Percentiles rank a stretch among this genome's conserved stretches.
These are phyloP conservation scores for Pleomassaria siparia DNA, from an alignment of 2,329 filamentous ascomycete genomes.

Conservation along the genomic window DNA sequence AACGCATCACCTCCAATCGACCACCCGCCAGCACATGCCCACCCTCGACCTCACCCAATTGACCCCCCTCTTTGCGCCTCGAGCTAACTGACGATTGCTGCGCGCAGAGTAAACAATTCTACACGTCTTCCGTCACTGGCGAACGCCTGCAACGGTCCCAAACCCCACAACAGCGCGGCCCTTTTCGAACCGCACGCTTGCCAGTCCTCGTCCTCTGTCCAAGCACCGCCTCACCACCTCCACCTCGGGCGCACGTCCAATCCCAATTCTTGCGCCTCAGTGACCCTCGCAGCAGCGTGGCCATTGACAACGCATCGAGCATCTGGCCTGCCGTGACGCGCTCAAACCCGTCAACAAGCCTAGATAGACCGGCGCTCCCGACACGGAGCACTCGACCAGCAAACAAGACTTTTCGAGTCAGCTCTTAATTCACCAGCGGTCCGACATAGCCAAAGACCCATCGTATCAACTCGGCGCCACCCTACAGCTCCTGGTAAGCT, in stretches of 20 bases:
- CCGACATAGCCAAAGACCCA: constrained; percentile 19
- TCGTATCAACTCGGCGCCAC: constrained; percentile 19
- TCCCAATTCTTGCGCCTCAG: constrained; percentile 35
- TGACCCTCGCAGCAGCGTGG: constrained; percentile 42
- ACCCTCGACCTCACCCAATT: constrained; percentile 41
- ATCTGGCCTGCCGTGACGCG: constrained; percentile 39
- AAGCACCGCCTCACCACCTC: constrained; percentile 36
- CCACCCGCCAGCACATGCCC: constrained; percentile 43
- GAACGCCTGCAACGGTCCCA: constrained; percentile 32
- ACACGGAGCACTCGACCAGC: constrained; percentile 33
- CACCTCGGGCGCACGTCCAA: constrained; percentile 14
- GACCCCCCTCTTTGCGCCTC: constrained; percentile 31
- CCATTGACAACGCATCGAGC: constrained; percentile 49
- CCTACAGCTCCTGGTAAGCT: constrained; percentile 25
- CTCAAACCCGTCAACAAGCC: constrained; percentile 29
- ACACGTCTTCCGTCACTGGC: constrained; percentile 35
- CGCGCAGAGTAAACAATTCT: constrained; percentile 32
- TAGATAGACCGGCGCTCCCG: constrained; percentile 31
- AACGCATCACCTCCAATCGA: constrained; percentile 48
- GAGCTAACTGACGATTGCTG: constrained; percentile 41
- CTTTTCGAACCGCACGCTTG: constrained; percentile 27
- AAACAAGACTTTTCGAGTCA: constrained; percentile 33
- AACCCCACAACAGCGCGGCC: constrained; percentile 41
- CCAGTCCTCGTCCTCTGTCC: constrained; percentile 18
- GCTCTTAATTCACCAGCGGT: constrained; percentile 23